phyloP scores from a whole-genome alignment of 495 filamentous ascomycete species.

The Alectoria sarmentosa region DNA sequence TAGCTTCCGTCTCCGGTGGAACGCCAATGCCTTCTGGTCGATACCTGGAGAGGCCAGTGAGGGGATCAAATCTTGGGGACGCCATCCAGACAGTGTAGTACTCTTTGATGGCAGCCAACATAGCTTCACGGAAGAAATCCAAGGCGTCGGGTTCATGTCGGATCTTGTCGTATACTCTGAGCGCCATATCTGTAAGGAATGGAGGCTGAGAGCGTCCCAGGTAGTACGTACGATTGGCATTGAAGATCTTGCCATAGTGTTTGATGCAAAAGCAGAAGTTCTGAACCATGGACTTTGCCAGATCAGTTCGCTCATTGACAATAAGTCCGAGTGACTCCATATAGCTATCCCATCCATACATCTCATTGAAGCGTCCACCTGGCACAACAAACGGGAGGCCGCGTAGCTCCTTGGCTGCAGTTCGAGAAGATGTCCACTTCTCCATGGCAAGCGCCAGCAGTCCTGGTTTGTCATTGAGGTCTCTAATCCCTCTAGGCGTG shows the following conservation, averaged over 20 bases:
- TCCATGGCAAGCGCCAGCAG: constrained; percentile 87
- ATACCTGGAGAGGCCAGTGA: constrained; percentile 79
- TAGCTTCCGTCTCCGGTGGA: constrained; percentile 86
- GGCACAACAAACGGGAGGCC: constrained; percentile 94
- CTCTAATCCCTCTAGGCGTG: constrained; percentile 63
- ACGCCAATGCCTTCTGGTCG: constrained; percentile 74
- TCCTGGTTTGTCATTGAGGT: constrained; percentile 77
- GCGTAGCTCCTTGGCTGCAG: constrained; percentile 53
- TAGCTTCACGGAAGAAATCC: constrained; percentile 70
- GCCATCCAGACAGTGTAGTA: constrained; percentile 89
- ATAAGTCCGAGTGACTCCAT: constrained; percentile 89
- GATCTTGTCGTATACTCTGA: constrained; percentile 84
- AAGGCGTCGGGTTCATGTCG: constrained; percentile 65
- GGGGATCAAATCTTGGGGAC: constrained; percentile 67
- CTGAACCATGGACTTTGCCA: constrained; percentile 86
- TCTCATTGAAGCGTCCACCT: constrained; percentile 94
- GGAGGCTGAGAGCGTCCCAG: constrained; percentile 88
- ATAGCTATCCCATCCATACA: constrained; percentile 98
- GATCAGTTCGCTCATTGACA: constrained; percentile 62
- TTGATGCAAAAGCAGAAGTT: constrained; percentile 98
- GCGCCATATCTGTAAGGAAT: constrained; percentile 94
- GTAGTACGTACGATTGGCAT: constrained; percentile 93
- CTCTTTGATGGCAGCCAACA: constrained; percentile 90
- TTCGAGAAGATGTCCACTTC: constrained; percentile 30
- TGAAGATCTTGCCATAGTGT: constrained; percentile 96